Evolutionary conservation across 1,284 basidiomycete species (phyloP).

Genomic region (Malassezia japonica): DNA sequence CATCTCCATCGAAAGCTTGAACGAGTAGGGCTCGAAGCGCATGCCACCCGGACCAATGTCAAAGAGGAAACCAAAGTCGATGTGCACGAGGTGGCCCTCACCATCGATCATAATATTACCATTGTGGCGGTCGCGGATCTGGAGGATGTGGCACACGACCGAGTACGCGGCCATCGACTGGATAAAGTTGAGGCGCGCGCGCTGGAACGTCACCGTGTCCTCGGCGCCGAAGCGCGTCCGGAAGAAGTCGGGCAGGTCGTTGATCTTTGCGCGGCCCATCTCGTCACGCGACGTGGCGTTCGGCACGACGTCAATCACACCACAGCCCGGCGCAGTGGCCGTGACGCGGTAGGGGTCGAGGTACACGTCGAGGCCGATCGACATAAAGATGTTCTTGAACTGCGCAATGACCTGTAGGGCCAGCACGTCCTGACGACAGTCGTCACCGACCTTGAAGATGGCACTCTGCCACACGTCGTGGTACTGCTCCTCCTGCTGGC

Average conservation of each 20-base stretch:
- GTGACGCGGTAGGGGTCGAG: slow-evolving; percentile 94
- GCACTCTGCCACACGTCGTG: slow-evolving; percentile 85
- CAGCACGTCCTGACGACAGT: slow-evolving; percentile 93
- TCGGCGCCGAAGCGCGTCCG: slow-evolving; percentile 83
- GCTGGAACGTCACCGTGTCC: slow-evolving; percentile 81
- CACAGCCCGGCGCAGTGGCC: slow-evolving; percentile 93
- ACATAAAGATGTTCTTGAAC: slow-evolving; percentile 95
- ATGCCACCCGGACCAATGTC: slow-evolving; percentile 63
- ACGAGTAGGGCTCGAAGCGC: slow-evolving; percentile 56
- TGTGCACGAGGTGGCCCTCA: slow-evolving; percentile 87
- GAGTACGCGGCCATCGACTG: slow-evolving; percentile 99
- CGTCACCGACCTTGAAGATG: slow-evolving; percentile 99
- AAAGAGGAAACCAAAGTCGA: slow-evolving; percentile 96
- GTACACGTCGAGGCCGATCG: slow-evolving; percentile 78
- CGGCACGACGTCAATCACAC: slow-evolving; percentile 96
- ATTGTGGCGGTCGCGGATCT: slow-evolving; percentile 95
- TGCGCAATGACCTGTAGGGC: slow-evolving; percentile 96
- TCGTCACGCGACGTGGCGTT: slow-evolving; percentile 97
- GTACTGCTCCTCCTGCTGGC: slow-evolving; percentile 21
- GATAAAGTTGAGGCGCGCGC: slow-evolving; percentile 88
- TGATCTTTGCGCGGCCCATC: slow-evolving; percentile 97
- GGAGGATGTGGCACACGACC: slow-evolving; percentile 92
- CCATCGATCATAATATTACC: slow-evolving; percentile 97
- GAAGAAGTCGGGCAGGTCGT: slow-evolving; percentile 89
- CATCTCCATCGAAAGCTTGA: slow-evolving; percentile 98